These are phyloP conservation scores for Rhizophagus prolifer DNA, from an alignment of 192 early-diverging fungal species.

Conservation along the genomic window DNA sequence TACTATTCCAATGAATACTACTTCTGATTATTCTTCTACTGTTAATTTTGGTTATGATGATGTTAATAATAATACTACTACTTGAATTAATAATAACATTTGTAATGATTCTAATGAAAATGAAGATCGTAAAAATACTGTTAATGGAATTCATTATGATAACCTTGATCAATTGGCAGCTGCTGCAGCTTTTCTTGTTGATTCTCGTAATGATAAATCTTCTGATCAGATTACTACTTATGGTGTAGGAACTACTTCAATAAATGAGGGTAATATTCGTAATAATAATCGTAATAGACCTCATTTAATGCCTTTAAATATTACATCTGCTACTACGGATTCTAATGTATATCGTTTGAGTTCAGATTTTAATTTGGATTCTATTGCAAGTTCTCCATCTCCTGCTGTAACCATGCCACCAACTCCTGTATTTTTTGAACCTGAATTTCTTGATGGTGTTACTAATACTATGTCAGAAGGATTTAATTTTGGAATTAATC, in stretches of 20 bases:
- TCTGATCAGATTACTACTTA: not conserved
- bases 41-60: not conserved
- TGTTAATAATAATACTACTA: no score
- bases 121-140: not conserved
- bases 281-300: slow-evolving; percentile 15
- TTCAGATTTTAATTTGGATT: slow-evolving; percentile 10
- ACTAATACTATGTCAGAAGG: slow-evolving; percentile 10
- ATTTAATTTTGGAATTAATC: not conserved
- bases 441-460: slow-evolving; percentile 8
- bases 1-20: not conserved
- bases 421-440: slow-evolving; percentile 24
- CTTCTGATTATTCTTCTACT: not conserved
- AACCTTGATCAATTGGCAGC: not conserved
- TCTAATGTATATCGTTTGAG: not conserved
- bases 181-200: not conserved
- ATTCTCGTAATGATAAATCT: not conserved
- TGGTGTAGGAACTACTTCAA: not conserved
- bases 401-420: slow-evolving; percentile 14
- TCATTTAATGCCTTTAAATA: slow-evolving; percentile 16
- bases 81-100: no score
- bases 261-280: not conserved
- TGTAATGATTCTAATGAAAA: not conserved
- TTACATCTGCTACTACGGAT: not conserved
- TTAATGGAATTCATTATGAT: not conserved
- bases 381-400: slow-evolving; percentile 14